Evolutionary conservation across 805 yeast species (phyloP), one percentile per base, ranked within the genome.

Genomic region (Metschnikowia colocasiae): DNA sequence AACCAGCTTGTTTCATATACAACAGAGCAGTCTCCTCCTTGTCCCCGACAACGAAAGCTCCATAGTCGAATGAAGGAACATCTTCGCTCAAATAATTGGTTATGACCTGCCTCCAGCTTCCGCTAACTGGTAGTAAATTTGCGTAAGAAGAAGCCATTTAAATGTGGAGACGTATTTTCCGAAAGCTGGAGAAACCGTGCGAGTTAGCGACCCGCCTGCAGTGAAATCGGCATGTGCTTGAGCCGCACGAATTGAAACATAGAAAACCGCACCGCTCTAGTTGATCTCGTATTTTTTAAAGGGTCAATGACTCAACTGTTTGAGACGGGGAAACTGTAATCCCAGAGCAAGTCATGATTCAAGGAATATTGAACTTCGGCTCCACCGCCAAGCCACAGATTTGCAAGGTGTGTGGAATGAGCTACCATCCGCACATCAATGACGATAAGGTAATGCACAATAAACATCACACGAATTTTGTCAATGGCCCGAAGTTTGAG

Each of bases 1-100:
- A 73, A 22, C 97, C 97, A 34, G 75, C 71, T 50, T 84, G 83
- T 65, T 91, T 91, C 74, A 95, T 86, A 67, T 79, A 85, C 36
- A 91, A 71, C 2, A 87, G 81, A 2, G 96, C 97, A 2, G 81
- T 72, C 59, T 87, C 85, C 3, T 56, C 55, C 37, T 76, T 83
- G 45, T 77, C 76, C 10, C 98, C 97, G n/a, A 92, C 98, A 2
- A 92, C 98, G 59, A 71, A 88, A 2, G 97, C 98, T 29, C 98
- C 98, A 58, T 83, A 86, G 64, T 91, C 98, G 58, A 92, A 92
- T 0, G 95, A 81, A 1, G 98, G 97, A 13, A 87, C 92, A 59
- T 91, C 98, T 60, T 91, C 98, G 4, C 79, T 72, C 12, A 91
- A 71, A 83, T 88, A 91, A 37, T 70, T 74, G 8, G 89, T 80